Base-by-base conservation (phyloP, 768 basidiomycete genomes). In the Kwoniella pini region DNA sequence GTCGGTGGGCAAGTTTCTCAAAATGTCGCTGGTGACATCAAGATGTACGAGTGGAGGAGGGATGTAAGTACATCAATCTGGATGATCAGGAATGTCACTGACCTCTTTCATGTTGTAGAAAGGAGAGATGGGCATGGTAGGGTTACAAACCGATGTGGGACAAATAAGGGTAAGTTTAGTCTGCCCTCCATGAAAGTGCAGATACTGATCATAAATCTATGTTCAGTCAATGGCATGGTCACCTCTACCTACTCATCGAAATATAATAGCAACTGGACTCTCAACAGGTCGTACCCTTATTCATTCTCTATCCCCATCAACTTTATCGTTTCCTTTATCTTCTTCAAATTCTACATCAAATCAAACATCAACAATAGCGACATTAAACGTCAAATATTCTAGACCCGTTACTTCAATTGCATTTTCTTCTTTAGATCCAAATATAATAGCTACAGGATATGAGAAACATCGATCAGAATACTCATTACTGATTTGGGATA, bases 391-490 rank as follows among this genome's bases (percentile, higher is more conserved):
- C 52, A 71, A 76, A 46, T 66, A 72, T 31, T 38, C 59, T 38
- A 59, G 72, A 51, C 59, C 65, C 10, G 67, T 69, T 38, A 77
- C 71, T 4, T 62, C 66, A 27, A 54, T 70, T 12, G 56, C 67
- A 19, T 77, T 71, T 65, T 74, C 65, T 17, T 39, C 53, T 5
- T 42, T 67, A 21, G 73, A 69, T 59, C 60, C 67, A 7, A 65
- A 64, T 36, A 72, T 72, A 54, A 26, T 75, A 30, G 74, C 74
- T n/a, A 64, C 63, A 11, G 71, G 71, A 27, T 62, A 65, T 26
- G 74, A 75, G 31, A 50, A 68, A 24, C 71, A 72, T 61, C 69
- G 74, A 22, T 72, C 71, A 0, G 74, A 75, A 27, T 64, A 68
- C 28, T 75, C 74, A 0, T 54, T 75, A 4, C 54, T 70, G 28